Base-by-base conservation (phyloP, 2,329 filamentous ascomycete species). In the Pezicula carpinea region DNA sequence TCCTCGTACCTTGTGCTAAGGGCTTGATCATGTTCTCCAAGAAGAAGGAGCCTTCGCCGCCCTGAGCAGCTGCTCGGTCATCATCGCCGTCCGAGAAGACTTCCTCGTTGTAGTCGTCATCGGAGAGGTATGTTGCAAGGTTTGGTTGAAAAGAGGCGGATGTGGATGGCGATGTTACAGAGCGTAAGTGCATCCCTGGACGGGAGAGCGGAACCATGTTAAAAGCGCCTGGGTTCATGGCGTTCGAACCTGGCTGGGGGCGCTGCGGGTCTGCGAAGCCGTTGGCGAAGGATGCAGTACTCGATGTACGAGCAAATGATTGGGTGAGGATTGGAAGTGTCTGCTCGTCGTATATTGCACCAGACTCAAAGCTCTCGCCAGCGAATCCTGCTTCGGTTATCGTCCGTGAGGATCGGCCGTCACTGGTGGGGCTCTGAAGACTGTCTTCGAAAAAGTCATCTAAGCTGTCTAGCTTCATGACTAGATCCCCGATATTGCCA, bases 301-400 rank as follows among this genome's bases (percentile, higher is more conserved):
- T 87, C 32, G 85, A 84, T 53, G 83, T 92, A 10, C 77, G 61
- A 18, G 76, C 79, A 19, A 87, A 74, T 0, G 89, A 93, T 61
- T 93, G 88, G 58, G 93, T 87, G 5, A 96, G 70, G 43, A 96
- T 95, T 0, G 92, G 92, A 10, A 93, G 75, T 6, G 93, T 95
- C 62, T 95, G 89, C 64, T 96, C 89, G 59, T 96, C 91, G 66
- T 97, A 96, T 0, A 96, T 70, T 18, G 91, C 88, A 10, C 83
- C 86, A 1, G 83, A 83, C 54, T 93, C 86, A 43, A 83, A 82
- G 8, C 76, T 76, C 51, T 83, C 82, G 0, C 78, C 77, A 0
- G 80, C 74, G 53, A 83, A 86, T 53, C 82, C 79, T 0, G 77
- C 81, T 61, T 83, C 80, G 0, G 80, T 83, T 14, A 83, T 74